phyloP scores from a whole-genome alignment of 768 basidiomycete genomes.

The Cystoderma amianthinum region DNA sequence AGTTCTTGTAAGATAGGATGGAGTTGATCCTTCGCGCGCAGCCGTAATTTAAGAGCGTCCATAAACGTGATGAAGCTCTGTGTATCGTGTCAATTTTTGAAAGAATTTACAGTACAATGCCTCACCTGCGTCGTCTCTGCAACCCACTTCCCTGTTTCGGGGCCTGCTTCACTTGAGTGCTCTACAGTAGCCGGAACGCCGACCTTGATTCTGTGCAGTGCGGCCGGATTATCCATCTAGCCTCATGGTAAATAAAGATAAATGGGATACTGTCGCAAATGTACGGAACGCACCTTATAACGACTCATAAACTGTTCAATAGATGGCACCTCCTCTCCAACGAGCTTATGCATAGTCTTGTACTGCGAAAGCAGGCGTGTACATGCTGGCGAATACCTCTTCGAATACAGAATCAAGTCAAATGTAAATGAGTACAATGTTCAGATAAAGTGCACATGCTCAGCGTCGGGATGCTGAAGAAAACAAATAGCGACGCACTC shows the following conservation, averaged over 20 bases:
- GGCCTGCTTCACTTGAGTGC: conserved; percentile 87
- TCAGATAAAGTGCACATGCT: conserved; percentile 22
- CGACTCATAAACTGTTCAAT: conserved; percentile 90
- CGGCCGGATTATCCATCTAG: conserved; percentile 91
- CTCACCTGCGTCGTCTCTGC: conserved; percentile 93
- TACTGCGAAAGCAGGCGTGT: conserved; percentile 92
- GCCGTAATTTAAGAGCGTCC: conserved; percentile 88
- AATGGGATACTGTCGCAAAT: background rate
- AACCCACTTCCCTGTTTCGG: conserved; percentile 94
- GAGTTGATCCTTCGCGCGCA: conserved; percentile 96
- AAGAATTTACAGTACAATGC: background rate
- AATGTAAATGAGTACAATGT: background rate
- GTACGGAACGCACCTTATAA: conserved; percentile 67
- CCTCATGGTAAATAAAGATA: background rate
- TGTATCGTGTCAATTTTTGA: conserved; percentile 1
- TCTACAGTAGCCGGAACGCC: conserved; percentile 97
- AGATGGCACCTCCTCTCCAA: conserved; percentile 78
- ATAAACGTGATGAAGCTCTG: conserved; percentile 98
- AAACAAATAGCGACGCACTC: conserved; percentile 55
- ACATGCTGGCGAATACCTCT: conserved; percentile 96
- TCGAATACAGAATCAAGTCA: conserved; percentile 17
- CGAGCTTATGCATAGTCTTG: conserved; percentile 95
- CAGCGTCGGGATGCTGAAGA: conserved; percentile 9
- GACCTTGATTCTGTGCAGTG: conserved; percentile 81
- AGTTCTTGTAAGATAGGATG: conserved; percentile 93